These are phyloP conservation scores for Ilex aquifolium DNA, from an alignment of 257 asterid species.

Conservation along the genomic window DNA sequence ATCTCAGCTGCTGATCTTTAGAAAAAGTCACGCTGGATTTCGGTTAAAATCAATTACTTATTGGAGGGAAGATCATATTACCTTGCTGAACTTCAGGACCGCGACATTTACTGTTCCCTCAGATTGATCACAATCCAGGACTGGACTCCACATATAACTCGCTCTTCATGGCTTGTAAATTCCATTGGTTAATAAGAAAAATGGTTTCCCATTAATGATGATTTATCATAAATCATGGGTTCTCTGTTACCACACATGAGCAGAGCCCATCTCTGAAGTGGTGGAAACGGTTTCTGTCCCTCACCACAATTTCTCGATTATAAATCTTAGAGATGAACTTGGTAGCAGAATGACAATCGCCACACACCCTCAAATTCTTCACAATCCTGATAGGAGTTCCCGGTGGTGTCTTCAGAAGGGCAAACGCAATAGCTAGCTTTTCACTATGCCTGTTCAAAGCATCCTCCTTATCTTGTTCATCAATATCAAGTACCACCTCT, in stretches of 20 bases:
- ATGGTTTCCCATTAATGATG: neutral
- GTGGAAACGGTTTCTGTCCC: slow-evolving; percentile 57
- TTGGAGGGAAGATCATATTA: no score
- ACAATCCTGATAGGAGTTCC: slow-evolving; percentile 38
- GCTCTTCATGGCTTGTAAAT: neutral
- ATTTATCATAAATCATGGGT: neutral
- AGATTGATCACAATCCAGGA: no score
- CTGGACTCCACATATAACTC: neutral
- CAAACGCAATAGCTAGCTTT: slow-evolving; percentile 60
- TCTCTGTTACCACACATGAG: slow-evolving; percentile 41
- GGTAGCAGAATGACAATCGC: slow-evolving; percentile 53
- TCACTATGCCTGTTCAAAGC: slow-evolving; percentile 48
- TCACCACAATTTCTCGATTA: slow-evolving; percentile 42
- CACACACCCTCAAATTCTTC: slow-evolving; percentile 50
- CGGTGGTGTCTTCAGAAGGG: slow-evolving; percentile 41
- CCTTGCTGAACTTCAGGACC: no score
- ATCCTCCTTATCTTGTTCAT: slow-evolving; percentile 61
- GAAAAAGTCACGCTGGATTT: no score
- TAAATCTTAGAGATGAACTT: slow-evolving; percentile 45
- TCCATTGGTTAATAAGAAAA: neutral
- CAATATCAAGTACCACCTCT: slow-evolving; percentile 49
- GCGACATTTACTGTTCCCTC: no score
- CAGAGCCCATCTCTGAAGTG: slow-evolving; percentile 45
- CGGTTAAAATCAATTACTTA: no score
- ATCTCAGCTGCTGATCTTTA: no score